phyloP scores from a whole-genome alignment of 768 basidiomycete species.

The Pseudohyphozyma bogoriensis region DNA sequence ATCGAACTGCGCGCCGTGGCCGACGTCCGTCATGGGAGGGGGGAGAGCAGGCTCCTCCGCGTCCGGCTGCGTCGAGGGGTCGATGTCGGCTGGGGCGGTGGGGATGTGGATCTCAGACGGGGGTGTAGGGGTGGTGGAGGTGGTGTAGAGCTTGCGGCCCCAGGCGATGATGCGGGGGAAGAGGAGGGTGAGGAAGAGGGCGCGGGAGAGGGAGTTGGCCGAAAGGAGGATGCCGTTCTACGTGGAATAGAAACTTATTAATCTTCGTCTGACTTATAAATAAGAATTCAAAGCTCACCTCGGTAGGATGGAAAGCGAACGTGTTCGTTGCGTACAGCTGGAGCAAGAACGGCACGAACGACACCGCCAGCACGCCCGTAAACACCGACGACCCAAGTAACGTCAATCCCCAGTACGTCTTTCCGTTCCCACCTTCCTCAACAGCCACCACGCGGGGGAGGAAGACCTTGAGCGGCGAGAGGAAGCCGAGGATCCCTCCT shows the following conservation, averaged over 20 bases:
- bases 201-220: conserved; percentile 19
- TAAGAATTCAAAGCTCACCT: neutral
- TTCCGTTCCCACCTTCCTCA: conserved; percentile 10
- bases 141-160: conserved; percentile 33
- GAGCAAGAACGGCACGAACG: conserved; percentile 34
- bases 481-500: conserved; percentile 26
- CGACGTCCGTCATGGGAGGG: conserved; percentile 22
- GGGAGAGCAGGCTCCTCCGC: conserved; percentile 9
- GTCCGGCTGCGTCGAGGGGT: conserved; percentile 2
- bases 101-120: conserved; percentile 29
- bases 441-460: conserved; percentile 12
- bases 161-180: conserved; percentile 17
- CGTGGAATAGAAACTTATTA: neutral
- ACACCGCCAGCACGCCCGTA: conserved; percentile 34
- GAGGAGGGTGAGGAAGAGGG: conserved; percentile 11
- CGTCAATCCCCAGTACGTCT: conserved; percentile 23
- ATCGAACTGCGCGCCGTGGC: conserved; percentile 35
- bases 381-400: conserved; percentile 33
- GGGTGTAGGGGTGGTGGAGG: conserved; percentile 19
- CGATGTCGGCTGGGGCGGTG: conserved; percentile 4
- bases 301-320: conserved; percentile 31
- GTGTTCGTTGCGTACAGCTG: conserved; percentile 35
- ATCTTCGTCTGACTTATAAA: too few relatives aligned
- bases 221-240: conserved; percentile 30
- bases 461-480: conserved; percentile 34